Evolutionary conservation across 495 filamentous ascomycete genomes (phyloP).

Genomic region (Aspergillus mulundensis): DNA sequence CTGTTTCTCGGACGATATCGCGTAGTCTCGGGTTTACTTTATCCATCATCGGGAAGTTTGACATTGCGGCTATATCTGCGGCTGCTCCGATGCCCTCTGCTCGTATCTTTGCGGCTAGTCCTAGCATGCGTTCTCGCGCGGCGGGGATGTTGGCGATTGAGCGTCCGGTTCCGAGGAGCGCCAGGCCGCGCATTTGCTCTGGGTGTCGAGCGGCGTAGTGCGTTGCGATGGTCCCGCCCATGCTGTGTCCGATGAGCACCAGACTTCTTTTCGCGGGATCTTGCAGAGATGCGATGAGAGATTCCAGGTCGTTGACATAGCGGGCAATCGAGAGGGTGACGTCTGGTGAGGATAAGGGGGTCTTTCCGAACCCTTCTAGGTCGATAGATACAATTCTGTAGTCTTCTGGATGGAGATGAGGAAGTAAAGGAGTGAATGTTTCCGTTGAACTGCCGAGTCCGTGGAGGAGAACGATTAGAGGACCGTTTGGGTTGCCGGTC

Average conservation of each 20-base stretch:
- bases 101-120: not conserved
- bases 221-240: constrained; percentile 4
- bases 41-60: not conserved
- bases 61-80: not conserved
- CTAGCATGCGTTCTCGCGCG: constrained; percentile 3
- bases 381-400: constrained; percentile 1
- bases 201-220: constrained; percentile 7
- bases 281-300: constrained; percentile 9
- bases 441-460: constrained; percentile 5
- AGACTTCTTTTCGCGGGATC: not conserved
- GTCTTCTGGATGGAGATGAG: not conserved
- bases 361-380: constrained; percentile 7
- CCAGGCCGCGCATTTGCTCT: not conserved
- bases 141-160: constrained; percentile 3
- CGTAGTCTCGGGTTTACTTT: not conserved
- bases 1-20: not conserved
- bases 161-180: constrained; percentile 3
- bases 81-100: not conserved
- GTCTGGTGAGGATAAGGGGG: not conserved
- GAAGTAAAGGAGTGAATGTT: constrained; percentile 3
- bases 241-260: constrained; percentile 2
- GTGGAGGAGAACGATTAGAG: constrained; percentile 1
- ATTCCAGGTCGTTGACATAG: constrained; percentile 9
- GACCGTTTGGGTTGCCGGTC: not conserved
- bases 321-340: constrained; percentile 1